A percentile compares a stretch with the other conserved stretches of the same genome.
Evolutionary conservation across 148 eudicot genomes (phyloP).

Genomic region (Vaccinium myrtillus): DNA sequence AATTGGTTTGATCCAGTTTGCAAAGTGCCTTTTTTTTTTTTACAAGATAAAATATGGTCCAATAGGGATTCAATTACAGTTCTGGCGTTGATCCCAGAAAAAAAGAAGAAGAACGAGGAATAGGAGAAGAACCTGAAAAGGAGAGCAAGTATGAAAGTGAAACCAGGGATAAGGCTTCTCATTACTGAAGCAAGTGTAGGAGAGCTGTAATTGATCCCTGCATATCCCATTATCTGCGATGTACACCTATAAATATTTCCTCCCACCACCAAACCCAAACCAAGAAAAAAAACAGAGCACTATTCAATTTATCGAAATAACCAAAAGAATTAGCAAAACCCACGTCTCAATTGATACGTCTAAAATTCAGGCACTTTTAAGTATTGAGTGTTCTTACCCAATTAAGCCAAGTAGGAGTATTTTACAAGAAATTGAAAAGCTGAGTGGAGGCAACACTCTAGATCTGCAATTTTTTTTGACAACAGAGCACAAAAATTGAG

Average conservation of each 20-base stretch:
- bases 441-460: background rate
- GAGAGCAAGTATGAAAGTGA: slow-evolving; percentile 54
- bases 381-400: background rate
- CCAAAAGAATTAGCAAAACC: background rate
- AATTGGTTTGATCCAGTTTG: too few species aligned
- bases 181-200: slow-evolving; percentile 58
- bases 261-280: background rate
- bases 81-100: too few species aligned
- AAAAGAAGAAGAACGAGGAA: background rate
- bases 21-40: too few species aligned
- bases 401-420: background rate
- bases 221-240: slow-evolving; percentile 50
- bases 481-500: too few species aligned
- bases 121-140: slow-evolving; percentile 41
- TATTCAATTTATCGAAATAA: background rate
- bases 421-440: background rate
- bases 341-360: background rate
- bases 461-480: background rate
- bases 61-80: background rate
- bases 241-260: slow-evolving; percentile 26
- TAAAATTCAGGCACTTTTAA: background rate
- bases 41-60: too few species aligned
- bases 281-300: background rate
- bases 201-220: slow-evolving; percentile 50
- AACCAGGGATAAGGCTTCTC: slow-evolving; percentile 59